phyloP scores from a whole-genome alignment of 176 grass and related monocot genomes.

The Ensete glaucum region DNA sequence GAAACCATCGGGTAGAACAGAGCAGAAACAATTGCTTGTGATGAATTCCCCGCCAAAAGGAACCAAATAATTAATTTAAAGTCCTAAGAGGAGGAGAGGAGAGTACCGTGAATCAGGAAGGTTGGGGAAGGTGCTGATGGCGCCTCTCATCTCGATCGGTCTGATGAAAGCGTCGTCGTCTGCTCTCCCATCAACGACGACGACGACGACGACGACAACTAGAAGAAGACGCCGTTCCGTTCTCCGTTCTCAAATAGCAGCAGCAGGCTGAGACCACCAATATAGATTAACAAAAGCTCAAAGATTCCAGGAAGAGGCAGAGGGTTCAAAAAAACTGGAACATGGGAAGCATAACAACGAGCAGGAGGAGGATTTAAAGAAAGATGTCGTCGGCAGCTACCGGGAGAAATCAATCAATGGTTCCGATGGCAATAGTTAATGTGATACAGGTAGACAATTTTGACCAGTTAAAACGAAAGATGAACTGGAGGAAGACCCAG shows the following conservation, averaged over 20 bases:
- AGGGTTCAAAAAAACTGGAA: no score
- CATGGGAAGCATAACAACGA: background rate
- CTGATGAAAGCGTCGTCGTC: background rate
- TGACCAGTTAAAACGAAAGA: background rate
- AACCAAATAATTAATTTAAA: no score
- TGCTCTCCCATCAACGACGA: background rate
- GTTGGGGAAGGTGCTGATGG: background rate
- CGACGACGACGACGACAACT: background rate
- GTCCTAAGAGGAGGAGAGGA: background rate
- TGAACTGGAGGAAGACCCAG: background rate
- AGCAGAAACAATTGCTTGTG: no score
- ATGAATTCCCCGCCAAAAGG: no score
- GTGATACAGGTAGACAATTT: background rate
- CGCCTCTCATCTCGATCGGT: background rate
- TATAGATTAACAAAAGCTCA: background rate
- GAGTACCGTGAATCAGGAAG: background rate
- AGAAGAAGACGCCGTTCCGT: background rate
- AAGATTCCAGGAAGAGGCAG: no score
- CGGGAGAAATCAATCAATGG: background rate
- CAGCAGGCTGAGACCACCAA: background rate
- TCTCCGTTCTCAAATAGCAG: background rate
- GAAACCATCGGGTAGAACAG: no score
- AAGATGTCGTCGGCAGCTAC: background rate
- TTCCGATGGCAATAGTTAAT: background rate
- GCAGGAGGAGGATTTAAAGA: background rate